phyloP scores from a whole-genome alignment of 2,329 filamentous ascomycete species.

The Verticillium tricorpus region DNA sequence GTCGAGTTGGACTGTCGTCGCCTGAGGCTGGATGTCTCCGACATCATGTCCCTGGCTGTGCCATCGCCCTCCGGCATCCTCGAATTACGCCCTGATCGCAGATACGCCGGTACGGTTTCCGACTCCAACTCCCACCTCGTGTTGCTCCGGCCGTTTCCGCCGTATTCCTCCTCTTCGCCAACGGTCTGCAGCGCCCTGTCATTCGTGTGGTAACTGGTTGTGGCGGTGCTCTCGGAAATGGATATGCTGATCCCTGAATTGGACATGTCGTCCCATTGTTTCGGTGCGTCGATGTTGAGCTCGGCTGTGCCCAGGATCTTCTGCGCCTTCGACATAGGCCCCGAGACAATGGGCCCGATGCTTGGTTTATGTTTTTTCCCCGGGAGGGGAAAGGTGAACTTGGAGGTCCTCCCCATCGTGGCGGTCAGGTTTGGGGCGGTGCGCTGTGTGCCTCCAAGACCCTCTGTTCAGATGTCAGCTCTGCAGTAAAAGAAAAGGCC shows the following conservation, averaged over 20 bases:
- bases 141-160: conserved; percentile 18
- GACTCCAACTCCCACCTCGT: conserved; percentile 42
- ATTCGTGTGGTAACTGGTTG: conserved; percentile 24
- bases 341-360: conserved; percentile 22
- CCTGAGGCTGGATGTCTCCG: conserved; percentile 39
- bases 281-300: conserved; percentile 34
- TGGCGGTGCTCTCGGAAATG: conserved; percentile 32
- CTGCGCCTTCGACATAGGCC: conserved; percentile 45
- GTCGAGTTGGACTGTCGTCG: conserved; percentile 50
- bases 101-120: conserved; percentile 34
- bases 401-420: conserved; percentile 34
- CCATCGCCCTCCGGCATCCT: conserved; percentile 6
- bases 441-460: not conserved
- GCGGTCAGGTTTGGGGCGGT: not conserved
- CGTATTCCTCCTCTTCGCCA: conserved; percentile 5
- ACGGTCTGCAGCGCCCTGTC: conserved; percentile 10
- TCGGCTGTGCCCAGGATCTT: conserved; percentile 44
- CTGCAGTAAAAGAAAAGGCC: not conserved
- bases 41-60: conserved; percentile 15
- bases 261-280: conserved; percentile 38
- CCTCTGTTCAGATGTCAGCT: not conserved
- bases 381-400: conserved; percentile 44
- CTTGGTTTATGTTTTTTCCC: conserved; percentile 36
- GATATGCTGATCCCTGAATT: conserved; percentile 40
- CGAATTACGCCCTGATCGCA: conserved; percentile 14